Conservation (phyloP, 345 rosid species). For the Eutrema heterophyllum region DNA sequence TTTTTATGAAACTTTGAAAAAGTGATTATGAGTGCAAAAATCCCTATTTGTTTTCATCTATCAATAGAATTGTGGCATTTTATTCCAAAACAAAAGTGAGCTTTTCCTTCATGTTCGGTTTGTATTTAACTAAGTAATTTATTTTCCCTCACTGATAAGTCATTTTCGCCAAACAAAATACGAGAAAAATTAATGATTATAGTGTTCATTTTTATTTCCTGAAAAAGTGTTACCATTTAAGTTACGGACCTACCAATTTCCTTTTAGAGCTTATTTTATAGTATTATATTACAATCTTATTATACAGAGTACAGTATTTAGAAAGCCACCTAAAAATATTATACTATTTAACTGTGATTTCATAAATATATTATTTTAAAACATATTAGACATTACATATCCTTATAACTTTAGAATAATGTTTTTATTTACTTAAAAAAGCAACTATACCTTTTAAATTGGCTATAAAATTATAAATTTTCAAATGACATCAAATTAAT, state of each 20-base stretch:
- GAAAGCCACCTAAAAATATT: not conserved
- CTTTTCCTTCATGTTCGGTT: conserved; percentile 18
- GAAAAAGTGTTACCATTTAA: conserved; percentile 8
- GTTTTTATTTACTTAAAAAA: not conserved
- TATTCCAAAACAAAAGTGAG: conserved; percentile 20
- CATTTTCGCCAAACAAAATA: conserved; percentile 28
- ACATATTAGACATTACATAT: not conserved
- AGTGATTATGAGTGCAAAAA: too few relatives aligned
- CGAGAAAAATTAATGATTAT: conserved; percentile 15
- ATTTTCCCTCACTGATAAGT: conserved; percentile 20
- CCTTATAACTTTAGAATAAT: not conserved
- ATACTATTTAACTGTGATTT: not conserved
- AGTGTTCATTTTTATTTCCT: not conserved
- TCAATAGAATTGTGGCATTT: conserved; percentile 1
- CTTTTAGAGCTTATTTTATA: not conserved
- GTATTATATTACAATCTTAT: not conserved
- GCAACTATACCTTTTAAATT: not conserved
- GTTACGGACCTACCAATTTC: conserved; percentile 9
- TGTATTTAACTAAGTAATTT: conserved; percentile 20
- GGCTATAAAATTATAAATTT: not conserved
- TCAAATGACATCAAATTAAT: not conserved
- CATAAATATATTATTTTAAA: not conserved
- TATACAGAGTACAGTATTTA: not conserved
- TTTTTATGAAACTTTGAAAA: too few relatives aligned
- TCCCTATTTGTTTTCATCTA: not conserved